Evolutionary conservation across 192 early-diverging fungal genomes (phyloP), one percentile per base, ranked within the genome.

Genomic region (Gryganskiella cystojenkinii): DNA sequence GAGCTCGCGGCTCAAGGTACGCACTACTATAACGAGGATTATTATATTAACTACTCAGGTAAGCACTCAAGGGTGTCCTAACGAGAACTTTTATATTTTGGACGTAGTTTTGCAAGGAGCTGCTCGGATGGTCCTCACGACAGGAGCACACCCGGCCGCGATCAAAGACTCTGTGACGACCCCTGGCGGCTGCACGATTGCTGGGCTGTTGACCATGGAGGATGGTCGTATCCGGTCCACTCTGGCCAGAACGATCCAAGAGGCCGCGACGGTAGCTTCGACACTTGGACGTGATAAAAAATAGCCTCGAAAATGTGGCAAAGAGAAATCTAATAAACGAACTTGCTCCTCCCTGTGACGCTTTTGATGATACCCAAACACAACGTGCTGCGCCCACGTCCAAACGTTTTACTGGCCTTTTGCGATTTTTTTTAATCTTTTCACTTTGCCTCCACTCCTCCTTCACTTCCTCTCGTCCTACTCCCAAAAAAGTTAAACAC

Each of bases 101-200:
- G 44, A 25, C 19, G 52, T 58, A 85, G 82, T 82, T 25, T 59
- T 87, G 27, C 79, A 82, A 67, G 85, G 85, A 19, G 83, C 85
- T 28, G 85, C 85, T 20, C 64, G 83, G 30, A 84, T 87, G 83
- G 85, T 87, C 25, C 66, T 87, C 4, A 64, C 63, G 37, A 84
- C 85, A 50, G 83, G 83, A 1, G 71, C 66, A 9, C 85, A 87
- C 58, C 85, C 85, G 24, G 83, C 85, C 3, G 83, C 74, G 15
- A 82, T 87, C 67, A 87, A 87, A 62, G 85, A 87, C 60, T 75
- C 74, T 27, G 85, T 87, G 4, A 87, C 85, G 11, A 87, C 85
- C 7, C 85, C 85, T 25, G 85, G 78, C 27, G 85, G 85, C 40
- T 87, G 84, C 61, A 87, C 85, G 1, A 87, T 87, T 68, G 85